Base-by-base conservation (phyloP, 306 rosid species). In the Sicyos edulis region DNA sequence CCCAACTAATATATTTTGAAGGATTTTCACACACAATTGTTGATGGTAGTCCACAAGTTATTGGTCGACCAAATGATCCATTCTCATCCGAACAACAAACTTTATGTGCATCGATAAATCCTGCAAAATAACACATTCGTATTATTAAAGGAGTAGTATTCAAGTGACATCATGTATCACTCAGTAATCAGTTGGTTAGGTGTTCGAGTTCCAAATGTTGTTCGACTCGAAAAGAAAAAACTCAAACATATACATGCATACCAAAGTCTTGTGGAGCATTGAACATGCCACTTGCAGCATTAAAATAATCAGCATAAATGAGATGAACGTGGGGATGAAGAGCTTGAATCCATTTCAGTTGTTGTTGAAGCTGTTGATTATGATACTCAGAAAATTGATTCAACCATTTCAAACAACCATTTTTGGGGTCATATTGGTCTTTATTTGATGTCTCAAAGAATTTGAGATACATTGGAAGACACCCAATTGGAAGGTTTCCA, bases 221-320 rank as follows among this genome's bases (percentile, higher is more conserved):
- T n/a, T n/a, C n/a, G n/a, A n/a, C n/a, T n/a, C n/a, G n/a, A n/a
- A n/a, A n/a, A n/a, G n/a, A n/a, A n/a, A n/a, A n/a, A n/a, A n/a
- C n/a, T n/a, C n/a, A n/a, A n/a, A n/a, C n/a, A n/a, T n/a, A n/a
- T n/a, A n/a, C n/a, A n/a, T n/a, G n/a, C n/a, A n/a, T 4, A 67
- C 88, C 91, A 5, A 71, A 86, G 55, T 82, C 79, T 44, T 77
- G 16, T 50, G 91, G 86, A 60, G 81, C 6, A 1, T 61, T 71
- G 60, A 68, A 84, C 1, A 87, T 20, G 20, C 71, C 53, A 74
- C 76, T 63, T 0, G 74, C 59, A 42, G 83, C 80, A 59, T 82
- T 73, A 71, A 80, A 84, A 29, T 80, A 84, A 75, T 86, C 88
- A 3, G 75, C 87, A 66, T 84, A 84, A 16, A 84, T 78, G 67